phyloP scores from a whole-genome alignment of 1,284 basidiomycete genomes.

The Boletus albobrunnescens region DNA sequence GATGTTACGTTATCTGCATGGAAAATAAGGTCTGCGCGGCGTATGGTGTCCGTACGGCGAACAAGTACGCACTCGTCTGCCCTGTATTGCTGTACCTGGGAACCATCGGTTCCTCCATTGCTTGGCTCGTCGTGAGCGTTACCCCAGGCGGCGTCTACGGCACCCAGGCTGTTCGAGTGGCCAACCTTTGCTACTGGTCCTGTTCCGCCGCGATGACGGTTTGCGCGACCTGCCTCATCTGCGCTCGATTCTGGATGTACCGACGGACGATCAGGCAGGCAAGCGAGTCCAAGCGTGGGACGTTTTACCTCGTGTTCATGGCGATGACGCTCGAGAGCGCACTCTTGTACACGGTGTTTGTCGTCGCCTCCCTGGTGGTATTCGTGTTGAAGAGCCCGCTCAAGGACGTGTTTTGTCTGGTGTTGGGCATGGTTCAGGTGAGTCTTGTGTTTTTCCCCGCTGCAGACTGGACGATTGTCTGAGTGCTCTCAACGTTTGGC shows the following conservation, averaged over 20 bases:
- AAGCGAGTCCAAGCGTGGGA: neutral
- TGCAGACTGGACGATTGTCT: neutral
- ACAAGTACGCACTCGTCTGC: neutral
- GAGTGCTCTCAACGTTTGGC: neutral
- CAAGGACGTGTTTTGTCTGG: slow-evolving; percentile 17
- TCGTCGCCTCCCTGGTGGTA: neutral
- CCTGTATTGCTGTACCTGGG: slow-evolving; percentile 17
- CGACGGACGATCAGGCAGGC: slow-evolving; percentile 1
- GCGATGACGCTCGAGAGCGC: slow-evolving; percentile 1
- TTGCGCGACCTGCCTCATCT: neutral
- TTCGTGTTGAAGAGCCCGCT: neutral
- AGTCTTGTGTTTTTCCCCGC: neutral
- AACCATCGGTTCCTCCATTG: slow-evolving; percentile 16
- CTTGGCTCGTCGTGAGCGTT: slow-evolving; percentile 13
- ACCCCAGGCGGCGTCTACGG: slow-evolving; percentile 13
- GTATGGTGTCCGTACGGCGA: too few relatives aligned
- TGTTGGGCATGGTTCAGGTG: slow-evolving; percentile 23
- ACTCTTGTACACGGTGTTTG: neutral
- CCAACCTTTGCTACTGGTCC: neutral
- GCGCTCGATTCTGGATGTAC: neutral
- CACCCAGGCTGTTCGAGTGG: neutral
- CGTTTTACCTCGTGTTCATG: neutral
- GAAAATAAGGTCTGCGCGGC: too few relatives aligned
- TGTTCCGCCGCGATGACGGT: neutral
- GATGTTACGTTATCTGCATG: slow-evolving; percentile 24